phyloP scores from a whole-genome alignment of 2,329 filamentous ascomycete genomes.

The Colletotrichum lupini region DNA sequence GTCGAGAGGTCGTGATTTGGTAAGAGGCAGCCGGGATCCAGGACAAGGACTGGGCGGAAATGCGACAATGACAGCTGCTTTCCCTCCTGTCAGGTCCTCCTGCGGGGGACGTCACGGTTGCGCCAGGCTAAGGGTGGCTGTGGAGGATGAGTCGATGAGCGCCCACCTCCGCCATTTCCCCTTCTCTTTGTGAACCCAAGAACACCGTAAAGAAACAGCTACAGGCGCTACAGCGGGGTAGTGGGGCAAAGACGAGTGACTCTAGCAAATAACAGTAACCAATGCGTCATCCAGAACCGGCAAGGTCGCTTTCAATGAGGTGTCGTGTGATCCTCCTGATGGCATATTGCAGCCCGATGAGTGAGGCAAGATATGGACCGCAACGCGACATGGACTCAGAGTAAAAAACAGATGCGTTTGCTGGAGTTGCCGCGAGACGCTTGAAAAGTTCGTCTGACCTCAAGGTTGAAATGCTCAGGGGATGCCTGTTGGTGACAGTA shows the following conservation, averaged over 20 bases:
- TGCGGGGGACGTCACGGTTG: constrained; percentile 10
- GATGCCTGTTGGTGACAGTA: neutral
- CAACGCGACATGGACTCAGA: neutral
- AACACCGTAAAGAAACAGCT: constrained; percentile 7
- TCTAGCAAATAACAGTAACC: constrained; percentile 20
- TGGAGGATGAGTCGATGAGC: constrained; percentile 12
- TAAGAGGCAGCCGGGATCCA: constrained; percentile 18
- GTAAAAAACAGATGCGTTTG: neutral
- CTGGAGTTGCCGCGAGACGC: neutral
- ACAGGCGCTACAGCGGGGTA: constrained; percentile 23
- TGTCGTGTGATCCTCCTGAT: constrained; percentile 13
- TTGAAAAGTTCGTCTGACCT: neutral
- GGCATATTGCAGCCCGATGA: constrained; percentile 3
- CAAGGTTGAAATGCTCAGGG: neutral
- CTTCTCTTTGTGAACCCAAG: constrained; percentile 17
- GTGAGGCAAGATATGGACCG: neutral
- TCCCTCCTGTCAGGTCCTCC: neutral
- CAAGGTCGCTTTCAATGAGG: neutral
- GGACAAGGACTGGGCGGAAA: constrained; percentile 8
- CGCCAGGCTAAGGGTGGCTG: constrained; percentile 27
- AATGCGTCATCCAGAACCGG: neutral
- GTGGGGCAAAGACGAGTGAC: constrained; percentile 8
- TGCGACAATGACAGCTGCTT: constrained; percentile 25
- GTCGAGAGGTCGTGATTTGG: constrained; percentile 3
- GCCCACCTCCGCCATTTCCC: neutral